Base-by-base conservation (phyloP, 805 yeast genomes). In the Sporopachydermia lactativora region DNA sequence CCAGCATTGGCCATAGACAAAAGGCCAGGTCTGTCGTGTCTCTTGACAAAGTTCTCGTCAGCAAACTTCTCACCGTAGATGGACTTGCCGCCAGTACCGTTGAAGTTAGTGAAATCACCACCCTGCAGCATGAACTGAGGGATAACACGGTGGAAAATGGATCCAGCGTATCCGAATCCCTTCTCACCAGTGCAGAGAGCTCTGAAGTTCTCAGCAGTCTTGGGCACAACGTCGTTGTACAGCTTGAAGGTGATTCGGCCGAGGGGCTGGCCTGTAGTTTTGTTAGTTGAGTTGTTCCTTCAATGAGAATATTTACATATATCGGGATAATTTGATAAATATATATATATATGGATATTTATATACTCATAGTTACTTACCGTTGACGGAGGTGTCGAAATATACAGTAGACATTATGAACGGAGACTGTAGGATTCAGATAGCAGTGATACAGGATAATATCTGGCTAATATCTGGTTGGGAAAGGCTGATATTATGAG, bases 111-210 rank as follows among this genome's bases (percentile, higher is more conserved):
- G 66, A 81, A 78, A 65, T 81, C 92, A 70, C 89, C 89, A 61
- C 88, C 96, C 73, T 88, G 97, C 60, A 89, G 71, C 97, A 88
- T 88, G 72, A 88, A 88, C 63, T 81, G 77, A 50, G 96, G 96
- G 57, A 86, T 86, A 50, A 88, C 94, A 70, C 96, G 81, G 85
- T 88, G 96, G 92, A 89, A 88, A 50, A 77, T 69, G 39, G 94
- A 83, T 55, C 71, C 73, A 59, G 78, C 77, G 75, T 78, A 86
- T 45, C 95, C 95, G 55, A 68, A 82, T 47, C 96, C 97, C 74
- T 85, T 81, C 70, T 84, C 95, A 53, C 96, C 95, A 47, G 95
- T 86, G 62, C 81, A 71, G 58, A 88, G 73, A 47, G 94, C 95
- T 67, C 95, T 80, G 81, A 88, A 88, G 74, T 88, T 88, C 67